Percentiles rank a stretch among this genome's conserved stretches.
Conservation (phyloP, 2,329 filamentous ascomycete genomes). For the Aspergillus brasiliensis region DNA sequence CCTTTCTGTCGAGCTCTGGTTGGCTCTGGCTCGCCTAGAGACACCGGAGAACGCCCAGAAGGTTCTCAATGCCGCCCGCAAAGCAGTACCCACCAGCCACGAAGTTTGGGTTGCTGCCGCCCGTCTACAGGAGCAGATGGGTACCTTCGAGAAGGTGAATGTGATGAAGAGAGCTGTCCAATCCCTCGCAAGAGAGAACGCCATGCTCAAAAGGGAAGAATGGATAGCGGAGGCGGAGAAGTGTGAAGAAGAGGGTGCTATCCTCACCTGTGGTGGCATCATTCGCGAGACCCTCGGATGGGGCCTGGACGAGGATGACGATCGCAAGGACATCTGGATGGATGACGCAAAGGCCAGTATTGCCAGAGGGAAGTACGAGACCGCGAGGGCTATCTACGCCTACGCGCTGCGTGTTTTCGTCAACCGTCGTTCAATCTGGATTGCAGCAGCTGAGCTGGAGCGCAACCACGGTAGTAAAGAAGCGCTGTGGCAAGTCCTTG, state of each 20-base stretch:
- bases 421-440: slow-evolving; percentile 84
- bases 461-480: slow-evolving; percentile 84
- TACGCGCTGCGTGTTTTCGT: slow-evolving; percentile 88
- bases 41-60: slow-evolving; percentile 89
- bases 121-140: slow-evolving; percentile 85
- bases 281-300: slow-evolving; percentile 91
- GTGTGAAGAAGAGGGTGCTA: slow-evolving; percentile 88
- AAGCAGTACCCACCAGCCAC: slow-evolving; percentile 87
- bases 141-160: slow-evolving; percentile 75
- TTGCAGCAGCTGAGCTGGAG: slow-evolving; percentile 87
- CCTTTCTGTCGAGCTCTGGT: slow-evolving; percentile 89
- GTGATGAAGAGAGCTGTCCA: slow-evolving; percentile 95
- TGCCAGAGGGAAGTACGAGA: slow-evolving; percentile 80
- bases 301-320: slow-evolving; percentile 92
- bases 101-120: slow-evolving; percentile 97
- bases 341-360: slow-evolving; percentile 87
- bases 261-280: slow-evolving; percentile 84
- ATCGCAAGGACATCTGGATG: slow-evolving; percentile 93
- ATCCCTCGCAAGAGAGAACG: slow-evolving; percentile 82
- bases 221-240: slow-evolving; percentile 95
- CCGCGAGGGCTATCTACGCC: slow-evolving; percentile 88
- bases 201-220: slow-evolving; percentile 96
- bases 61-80: slow-evolving; percentile 91
- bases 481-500: slow-evolving; percentile 78
- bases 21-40: slow-evolving; percentile 87